These are phyloP conservation scores for Phaeolepiota aurea DNA, from an alignment of 768 basidiomycete genomes.

Conservation along the genomic window DNA sequence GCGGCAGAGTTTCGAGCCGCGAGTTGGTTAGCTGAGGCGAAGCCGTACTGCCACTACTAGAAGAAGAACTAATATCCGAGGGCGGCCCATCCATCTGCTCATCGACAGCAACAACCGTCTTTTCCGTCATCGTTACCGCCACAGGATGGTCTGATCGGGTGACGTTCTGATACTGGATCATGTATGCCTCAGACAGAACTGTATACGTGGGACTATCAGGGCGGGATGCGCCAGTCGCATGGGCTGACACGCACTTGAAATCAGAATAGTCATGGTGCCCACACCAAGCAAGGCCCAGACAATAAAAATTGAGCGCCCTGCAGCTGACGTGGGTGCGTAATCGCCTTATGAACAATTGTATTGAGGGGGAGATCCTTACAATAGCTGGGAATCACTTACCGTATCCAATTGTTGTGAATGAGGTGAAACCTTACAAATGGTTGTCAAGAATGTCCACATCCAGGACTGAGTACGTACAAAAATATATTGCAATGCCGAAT, in stretches of 20 bases:
- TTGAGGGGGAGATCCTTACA: not conserved
- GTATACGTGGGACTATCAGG: too few species aligned
- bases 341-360: constrained; percentile 34
- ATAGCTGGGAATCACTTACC: constrained; percentile 19
- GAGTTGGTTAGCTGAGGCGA: not conserved
- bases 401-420: constrained; percentile 72
- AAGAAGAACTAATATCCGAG: too few species aligned
- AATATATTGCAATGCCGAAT: constrained; percentile 59
- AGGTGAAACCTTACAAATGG: constrained; percentile 44
- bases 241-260: constrained; percentile 53
- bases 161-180: not conserved
- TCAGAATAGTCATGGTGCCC: constrained; percentile 65
- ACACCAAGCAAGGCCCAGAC: constrained; percentile 75
- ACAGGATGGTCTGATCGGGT: not conserved
- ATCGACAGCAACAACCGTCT: too few species aligned
- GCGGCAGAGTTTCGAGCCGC: not conserved
- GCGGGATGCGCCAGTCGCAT: too few species aligned
- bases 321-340: constrained; percentile 47
- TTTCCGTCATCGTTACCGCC: too few species aligned
- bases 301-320: constrained; percentile 70
- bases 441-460: not conserved
- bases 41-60: too few species aligned
- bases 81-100: too few species aligned
- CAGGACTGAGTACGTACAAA: constrained; percentile 39
- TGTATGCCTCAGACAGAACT: not conserved